Conservation (phyloP, 148 eudicot species). For the Arbutus unedo region DNA sequence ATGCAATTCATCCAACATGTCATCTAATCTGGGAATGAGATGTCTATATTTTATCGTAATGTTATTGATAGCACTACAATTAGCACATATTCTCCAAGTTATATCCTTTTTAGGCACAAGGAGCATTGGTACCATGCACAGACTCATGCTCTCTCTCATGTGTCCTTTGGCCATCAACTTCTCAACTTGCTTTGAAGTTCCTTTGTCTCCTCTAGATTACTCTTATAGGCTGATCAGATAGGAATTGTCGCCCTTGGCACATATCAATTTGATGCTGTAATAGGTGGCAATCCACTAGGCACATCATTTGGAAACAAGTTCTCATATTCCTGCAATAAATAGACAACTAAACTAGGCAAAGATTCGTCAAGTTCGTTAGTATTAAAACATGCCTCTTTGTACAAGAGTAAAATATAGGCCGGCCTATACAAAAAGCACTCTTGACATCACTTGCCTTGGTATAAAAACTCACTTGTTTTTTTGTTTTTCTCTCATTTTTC, state of each 20-base stretch:
- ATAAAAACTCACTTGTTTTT: not conserved
- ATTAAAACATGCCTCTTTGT: not conserved
- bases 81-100: not conserved
- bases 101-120: not conserved
- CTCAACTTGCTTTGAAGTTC: slow-evolving; percentile 3
- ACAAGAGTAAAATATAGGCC: not conserved
- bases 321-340: not conserved
- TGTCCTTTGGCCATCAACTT: not conserved
- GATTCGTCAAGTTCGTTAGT: not conserved
- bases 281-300: slow-evolving; percentile 5
- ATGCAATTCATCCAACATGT: too few species aligned
- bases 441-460: not conserved
- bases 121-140: not conserved
- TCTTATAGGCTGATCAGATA: not conserved
- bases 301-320: not conserved
- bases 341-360: not conserved
- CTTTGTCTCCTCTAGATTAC: slow-evolving; percentile 7
- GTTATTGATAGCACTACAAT: not conserved
- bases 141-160: not conserved
- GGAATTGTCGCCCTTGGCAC: not conserved
- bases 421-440: not conserved
- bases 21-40: too few species aligned
- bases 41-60: not conserved
- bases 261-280: slow-evolving; percentile 5
- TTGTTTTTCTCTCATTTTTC: not conserved